These are phyloP conservation scores for Lactuca saligna DNA, from an alignment of 129 eudicot genomes.

Conservation along the genomic window DNA sequence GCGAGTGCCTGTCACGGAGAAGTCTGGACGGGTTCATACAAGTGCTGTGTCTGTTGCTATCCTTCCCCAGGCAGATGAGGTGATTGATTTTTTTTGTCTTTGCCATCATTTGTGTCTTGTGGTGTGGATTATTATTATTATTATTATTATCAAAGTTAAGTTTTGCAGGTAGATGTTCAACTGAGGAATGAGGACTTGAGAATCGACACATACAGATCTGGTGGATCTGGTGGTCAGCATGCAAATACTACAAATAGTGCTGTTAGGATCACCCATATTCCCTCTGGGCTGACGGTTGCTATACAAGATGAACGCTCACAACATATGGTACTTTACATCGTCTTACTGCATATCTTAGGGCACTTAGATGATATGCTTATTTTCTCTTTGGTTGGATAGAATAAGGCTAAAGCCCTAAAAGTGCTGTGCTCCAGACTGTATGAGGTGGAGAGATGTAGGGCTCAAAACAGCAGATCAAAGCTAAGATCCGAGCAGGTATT, in stretches of 20 bases:
- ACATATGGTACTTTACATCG: conserved; percentile 48
- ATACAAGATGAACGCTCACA: conserved; percentile 98
- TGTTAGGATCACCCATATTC: conserved; percentile 84
- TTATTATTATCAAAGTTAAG: background rate
- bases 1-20: conserved; percentile 98
- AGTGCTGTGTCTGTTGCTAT: conserved; percentile 97
- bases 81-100: conserved; percentile 4
- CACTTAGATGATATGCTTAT: background rate
- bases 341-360: background rate
- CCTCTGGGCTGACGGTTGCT: conserved; percentile 77
- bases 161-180: conserved; percentile 86
- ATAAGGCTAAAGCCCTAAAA: conserved; percentile 96
- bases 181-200: conserved; percentile 82
- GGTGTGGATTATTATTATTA: background rate
- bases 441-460: conserved; percentile 79
- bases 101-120: background rate
- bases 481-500: conserved; percentile 85
- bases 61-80: conserved; percentile 99
- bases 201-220: conserved; percentile 92
- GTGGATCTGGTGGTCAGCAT: conserved; percentile 98
- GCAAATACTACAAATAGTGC: conserved; percentile 98
- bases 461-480: conserved; percentile 57
- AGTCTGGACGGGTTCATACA: conserved; percentile 93
- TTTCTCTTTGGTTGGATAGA: conserved; percentile 46
- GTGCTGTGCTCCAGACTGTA: conserved; percentile 79